Conservation (phyloP, 2,329 filamentous ascomycete genomes). For the Mycosphaerella sp. region DNA sequence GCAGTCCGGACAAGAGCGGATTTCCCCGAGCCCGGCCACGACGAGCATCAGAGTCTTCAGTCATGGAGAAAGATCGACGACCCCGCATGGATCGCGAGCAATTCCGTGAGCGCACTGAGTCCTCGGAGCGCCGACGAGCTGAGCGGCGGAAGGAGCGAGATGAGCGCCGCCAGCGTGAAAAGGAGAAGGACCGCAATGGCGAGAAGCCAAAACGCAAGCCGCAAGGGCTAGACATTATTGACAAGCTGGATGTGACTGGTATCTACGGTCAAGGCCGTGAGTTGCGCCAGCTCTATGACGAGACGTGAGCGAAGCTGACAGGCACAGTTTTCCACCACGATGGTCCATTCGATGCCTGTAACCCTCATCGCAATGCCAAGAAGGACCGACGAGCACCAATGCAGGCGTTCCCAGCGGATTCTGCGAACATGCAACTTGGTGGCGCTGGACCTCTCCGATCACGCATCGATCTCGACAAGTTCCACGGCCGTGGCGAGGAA, state of each 20-base stretch:
- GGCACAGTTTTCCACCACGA: slow-evolving; percentile 87
- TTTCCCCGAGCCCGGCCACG: slow-evolving; percentile 44
- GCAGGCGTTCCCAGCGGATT: slow-evolving; percentile 91
- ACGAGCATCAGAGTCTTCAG: slow-evolving; percentile 74
- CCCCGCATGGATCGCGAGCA: slow-evolving; percentile 47
- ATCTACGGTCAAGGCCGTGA: slow-evolving; percentile 88
- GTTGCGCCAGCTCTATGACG: slow-evolving; percentile 36
- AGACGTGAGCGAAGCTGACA: slow-evolving; percentile 10
- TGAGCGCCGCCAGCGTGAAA: slow-evolving; percentile 45
- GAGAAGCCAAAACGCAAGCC: slow-evolving; percentile 38
- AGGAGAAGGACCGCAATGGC: slow-evolving; percentile 37
- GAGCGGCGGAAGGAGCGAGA: slow-evolving; percentile 46
- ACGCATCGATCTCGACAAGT: slow-evolving; percentile 76
- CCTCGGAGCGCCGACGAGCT: slow-evolving; percentile 49
- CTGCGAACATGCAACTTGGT: slow-evolving; percentile 84
- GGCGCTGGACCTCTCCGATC: slow-evolving; percentile 78
- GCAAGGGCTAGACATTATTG: slow-evolving; percentile 73
- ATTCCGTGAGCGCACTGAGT: slow-evolving; percentile 29
- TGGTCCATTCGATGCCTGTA: slow-evolving; percentile 93
- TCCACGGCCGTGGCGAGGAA: slow-evolving; percentile 80
- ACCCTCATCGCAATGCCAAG: slow-evolving; percentile 85
- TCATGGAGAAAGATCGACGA: slow-evolving; percentile 57
- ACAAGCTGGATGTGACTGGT: slow-evolving; percentile 92
- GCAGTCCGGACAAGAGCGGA: slow-evolving; percentile 36
- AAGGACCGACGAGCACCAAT: slow-evolving; percentile 80